Evolutionary conservation across 495 filamentous ascomycete species (phyloP).

Genomic region (Daldinia caldariorum): DNA sequence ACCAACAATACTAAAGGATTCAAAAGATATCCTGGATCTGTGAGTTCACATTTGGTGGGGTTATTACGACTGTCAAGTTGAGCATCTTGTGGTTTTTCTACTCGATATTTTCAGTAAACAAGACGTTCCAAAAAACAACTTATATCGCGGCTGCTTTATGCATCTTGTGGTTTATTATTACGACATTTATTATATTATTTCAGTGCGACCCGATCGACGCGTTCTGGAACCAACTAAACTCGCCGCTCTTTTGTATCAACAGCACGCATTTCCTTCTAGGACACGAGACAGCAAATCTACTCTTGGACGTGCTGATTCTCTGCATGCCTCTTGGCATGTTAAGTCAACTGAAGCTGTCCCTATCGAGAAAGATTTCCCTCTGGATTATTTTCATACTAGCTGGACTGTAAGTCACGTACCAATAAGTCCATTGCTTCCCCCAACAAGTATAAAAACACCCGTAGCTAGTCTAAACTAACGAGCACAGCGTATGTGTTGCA

Average conservation of each 20-base stretch:
- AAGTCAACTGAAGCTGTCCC: background rate
- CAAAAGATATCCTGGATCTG: constrained; percentile 1
- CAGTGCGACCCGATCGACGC: background rate
- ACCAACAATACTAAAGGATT: background rate
- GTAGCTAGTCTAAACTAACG: background rate
- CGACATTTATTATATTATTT: background rate
- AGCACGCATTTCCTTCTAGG: background rate
- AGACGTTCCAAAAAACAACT: background rate
- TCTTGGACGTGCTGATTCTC: background rate
- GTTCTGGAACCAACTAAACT: background rate
- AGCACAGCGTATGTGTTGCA: background rate
- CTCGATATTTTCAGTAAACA: background rate
- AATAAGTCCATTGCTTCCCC: background rate
- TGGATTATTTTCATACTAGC: background rate
- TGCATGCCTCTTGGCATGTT: background rate
- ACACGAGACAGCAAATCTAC: background rate
- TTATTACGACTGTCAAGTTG: background rate
- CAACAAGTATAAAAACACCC: no score
- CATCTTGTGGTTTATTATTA: background rate
- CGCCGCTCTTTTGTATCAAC: background rate
- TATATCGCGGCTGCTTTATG: background rate
- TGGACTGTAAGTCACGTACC: background rate
- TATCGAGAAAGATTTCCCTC: background rate
- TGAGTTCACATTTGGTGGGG: background rate
- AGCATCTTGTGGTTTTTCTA: constrained; percentile 7